phyloP scores from a whole-genome alignment of 257 asterid species.

The Solanum medicagineum region DNA sequence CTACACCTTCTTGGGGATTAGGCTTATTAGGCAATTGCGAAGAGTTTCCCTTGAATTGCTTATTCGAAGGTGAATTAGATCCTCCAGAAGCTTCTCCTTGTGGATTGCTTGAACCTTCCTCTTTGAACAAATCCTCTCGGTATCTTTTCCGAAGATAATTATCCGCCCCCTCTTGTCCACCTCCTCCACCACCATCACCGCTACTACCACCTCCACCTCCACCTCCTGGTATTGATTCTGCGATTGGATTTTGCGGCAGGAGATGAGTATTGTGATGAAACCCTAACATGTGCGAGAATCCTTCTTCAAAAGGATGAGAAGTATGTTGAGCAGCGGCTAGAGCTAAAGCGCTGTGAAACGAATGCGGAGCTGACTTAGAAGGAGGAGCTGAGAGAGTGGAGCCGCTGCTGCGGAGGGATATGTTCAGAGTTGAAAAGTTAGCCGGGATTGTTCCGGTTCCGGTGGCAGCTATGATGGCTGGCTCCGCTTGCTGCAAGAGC shows the following conservation, averaged over 20 bases:
- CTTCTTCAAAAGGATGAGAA: conserved; percentile 35
- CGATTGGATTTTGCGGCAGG: conserved; percentile 26
- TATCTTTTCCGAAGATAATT: conserved; percentile 56
- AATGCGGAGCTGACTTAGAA: conserved; percentile 56
- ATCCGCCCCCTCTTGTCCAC: conserved; percentile 26
- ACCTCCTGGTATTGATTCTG: conserved; percentile 19
- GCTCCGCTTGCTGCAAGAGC: conserved; percentile 76
- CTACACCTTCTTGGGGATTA: conserved; percentile 6
- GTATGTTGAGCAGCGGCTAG: conserved; percentile 20
- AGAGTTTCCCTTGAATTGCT: conserved; percentile 26
- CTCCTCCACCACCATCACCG: conserved; percentile 15
- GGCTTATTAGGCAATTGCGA: conserved; percentile 18
- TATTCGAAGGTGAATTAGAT: conserved; percentile 39
- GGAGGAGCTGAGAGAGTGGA: conserved; percentile 51
- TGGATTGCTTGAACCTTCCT: conserved; percentile 22
- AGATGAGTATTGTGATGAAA: conserved; percentile 40
- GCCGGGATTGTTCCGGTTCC: conserved; percentile 86
- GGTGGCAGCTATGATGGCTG: conserved; percentile 66
- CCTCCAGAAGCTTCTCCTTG: conserved; percentile 29
- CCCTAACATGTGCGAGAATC: conserved; percentile 58
- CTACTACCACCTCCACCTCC: conserved; percentile 22
- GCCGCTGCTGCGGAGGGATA: conserved; percentile 64
- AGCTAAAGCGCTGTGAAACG: conserved; percentile 46
- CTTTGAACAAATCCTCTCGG: conserved; percentile 60
- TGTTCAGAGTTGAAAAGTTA: conserved; percentile 47